phyloP scores from a whole-genome alignment of 2,329 filamentous ascomycete genomes.

The Emydomyces testavorans region DNA sequence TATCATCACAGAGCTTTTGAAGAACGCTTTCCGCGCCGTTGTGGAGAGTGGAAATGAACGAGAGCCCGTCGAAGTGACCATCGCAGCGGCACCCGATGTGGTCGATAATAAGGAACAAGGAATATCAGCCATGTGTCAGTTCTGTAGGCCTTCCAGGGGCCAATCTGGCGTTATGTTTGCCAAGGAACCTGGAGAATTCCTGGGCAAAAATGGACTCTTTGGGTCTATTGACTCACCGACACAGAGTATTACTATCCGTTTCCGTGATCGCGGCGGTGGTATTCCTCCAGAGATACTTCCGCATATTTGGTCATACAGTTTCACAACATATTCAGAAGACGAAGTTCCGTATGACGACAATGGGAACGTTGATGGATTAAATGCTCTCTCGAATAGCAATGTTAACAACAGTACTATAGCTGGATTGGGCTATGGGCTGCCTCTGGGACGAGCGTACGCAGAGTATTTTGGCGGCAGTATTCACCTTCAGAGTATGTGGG shows the following conservation, averaged over 20 bases:
- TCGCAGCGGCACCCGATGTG: slow-evolving; percentile 57
- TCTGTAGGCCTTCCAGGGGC: slow-evolving; percentile 18
- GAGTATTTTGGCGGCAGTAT: slow-evolving; percentile 98
- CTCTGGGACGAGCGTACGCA: slow-evolving; percentile 81
- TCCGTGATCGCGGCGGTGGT: slow-evolving; percentile 88
- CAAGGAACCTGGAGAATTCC: slow-evolving; percentile 16
- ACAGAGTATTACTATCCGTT: slow-evolving; percentile 85
- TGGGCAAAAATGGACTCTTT: slow-evolving; percentile 22
- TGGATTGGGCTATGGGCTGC: slow-evolving; percentile 83
- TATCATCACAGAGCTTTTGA: slow-evolving; percentile 89
- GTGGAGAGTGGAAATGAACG: slow-evolving; percentile 69
- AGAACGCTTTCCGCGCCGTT: slow-evolving; percentile 91
- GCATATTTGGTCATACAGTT: slow-evolving; percentile 94
- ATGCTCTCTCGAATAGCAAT: slow-evolving; percentile 60
- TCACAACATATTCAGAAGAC: slow-evolving; percentile 80
- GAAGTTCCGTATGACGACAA: slow-evolving; percentile 40
- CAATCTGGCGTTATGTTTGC: slow-evolving; percentile 26
- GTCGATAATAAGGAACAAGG: slow-evolving; percentile 21
- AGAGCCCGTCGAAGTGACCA: slow-evolving; percentile 82
- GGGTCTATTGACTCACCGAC: slow-evolving; percentile 36
- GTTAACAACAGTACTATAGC: slow-evolving; percentile 74
- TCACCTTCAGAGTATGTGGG: slow-evolving; percentile 85
- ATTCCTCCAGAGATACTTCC: slow-evolving; percentile 73
- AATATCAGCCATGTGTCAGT: slow-evolving; percentile 6
- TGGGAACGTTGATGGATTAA: slow-evolving; percentile 55